Conservation (phyloP, 2,329 filamentous ascomycete genomes). For the Dendryphion nanum region DNA sequence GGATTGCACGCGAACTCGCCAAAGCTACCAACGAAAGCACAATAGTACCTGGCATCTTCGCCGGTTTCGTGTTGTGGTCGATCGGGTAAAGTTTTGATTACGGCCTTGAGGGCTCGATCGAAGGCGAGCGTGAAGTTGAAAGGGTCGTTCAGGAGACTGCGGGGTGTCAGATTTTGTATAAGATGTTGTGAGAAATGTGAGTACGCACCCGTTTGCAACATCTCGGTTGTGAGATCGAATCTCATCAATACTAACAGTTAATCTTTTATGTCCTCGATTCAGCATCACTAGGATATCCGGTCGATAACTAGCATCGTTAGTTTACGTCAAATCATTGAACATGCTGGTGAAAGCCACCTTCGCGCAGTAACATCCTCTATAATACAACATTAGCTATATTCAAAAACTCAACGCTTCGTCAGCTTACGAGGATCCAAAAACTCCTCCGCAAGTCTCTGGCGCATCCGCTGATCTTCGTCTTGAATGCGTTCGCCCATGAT, state of each 20-base stretch:
- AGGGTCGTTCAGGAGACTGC: conserved; percentile 74
- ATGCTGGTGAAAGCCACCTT: conserved; percentile 38
- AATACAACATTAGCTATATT: neutral
- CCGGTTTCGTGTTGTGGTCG: conserved; percentile 72
- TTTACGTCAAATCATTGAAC: neutral
- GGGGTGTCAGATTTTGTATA: conserved; percentile 2
- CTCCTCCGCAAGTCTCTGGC: conserved; percentile 82
- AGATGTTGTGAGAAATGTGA: neutral
- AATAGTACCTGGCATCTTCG: conserved; percentile 84
- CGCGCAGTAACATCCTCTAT: conserved; percentile 57
- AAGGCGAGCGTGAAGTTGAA: conserved; percentile 90
- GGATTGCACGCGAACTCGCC: conserved; percentile 94
- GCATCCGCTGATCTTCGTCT: conserved; percentile 81
- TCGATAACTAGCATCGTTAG: conserved; percentile 67
- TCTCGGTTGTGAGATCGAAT: conserved; percentile 83
- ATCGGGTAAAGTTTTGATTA: conserved; percentile 76
- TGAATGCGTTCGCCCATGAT: conserved; percentile 51
- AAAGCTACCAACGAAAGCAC: conserved; percentile 95
- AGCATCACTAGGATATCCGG: conserved; percentile 81
- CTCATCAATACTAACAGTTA: conserved; percentile 73
- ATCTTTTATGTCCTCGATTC: conserved; percentile 58
- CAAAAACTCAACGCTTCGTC: neutral
- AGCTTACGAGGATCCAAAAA: conserved; percentile 87
- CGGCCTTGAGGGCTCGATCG: conserved; percentile 83
- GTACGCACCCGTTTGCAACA: conserved; percentile 64